Percentiles rank a stretch among this genome's conserved stretches.
Evolutionary conservation across 148 eudicot species (phyloP).

Genomic region (Rhododendron henanense): DNA sequence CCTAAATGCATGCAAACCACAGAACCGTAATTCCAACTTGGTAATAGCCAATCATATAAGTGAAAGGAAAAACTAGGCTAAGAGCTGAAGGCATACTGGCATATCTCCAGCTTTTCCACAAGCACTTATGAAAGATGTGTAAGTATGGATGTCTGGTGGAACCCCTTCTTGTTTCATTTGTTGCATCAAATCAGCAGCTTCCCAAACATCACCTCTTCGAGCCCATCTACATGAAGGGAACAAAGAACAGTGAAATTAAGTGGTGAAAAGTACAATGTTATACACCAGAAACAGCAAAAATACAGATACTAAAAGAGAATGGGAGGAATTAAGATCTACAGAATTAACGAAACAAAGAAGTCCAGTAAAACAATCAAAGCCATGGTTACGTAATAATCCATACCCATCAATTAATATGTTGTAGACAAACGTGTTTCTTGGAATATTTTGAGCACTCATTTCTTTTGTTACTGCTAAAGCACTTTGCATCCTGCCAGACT

Average conservation of each 20-base stretch:
- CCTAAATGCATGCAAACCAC: neutral
- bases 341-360: neutral
- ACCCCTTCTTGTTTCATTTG: conserved; percentile 91
- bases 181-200: conserved; percentile 93
- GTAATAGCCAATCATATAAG: neutral
- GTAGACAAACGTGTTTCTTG: conserved; percentile 83
- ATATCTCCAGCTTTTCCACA: conserved; percentile 99
- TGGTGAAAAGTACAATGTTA: neutral
- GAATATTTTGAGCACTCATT: conserved; percentile 74
- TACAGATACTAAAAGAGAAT: neutral
- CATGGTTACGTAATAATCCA: conserved; percentile 1
- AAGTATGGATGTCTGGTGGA: conserved; percentile 91
- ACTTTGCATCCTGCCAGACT: conserved; percentile 98
- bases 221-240: conserved; percentile 68
- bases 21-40: neutral
- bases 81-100: conserved; percentile 47
- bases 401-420: conserved; percentile 97
- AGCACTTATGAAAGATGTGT: conserved; percentile 88
- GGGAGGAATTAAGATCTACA: neutral
- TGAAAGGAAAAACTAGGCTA: neutral
- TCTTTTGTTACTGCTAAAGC: conserved; percentile 95
- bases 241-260: conserved; percentile 5
- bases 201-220: conserved; percentile 99
- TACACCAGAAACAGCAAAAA: conserved; percentile 9
- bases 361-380: neutral